phyloP scores from a whole-genome alignment of 306 rosid species.

The barrel medic (Medicago truncatula) region DNA sequence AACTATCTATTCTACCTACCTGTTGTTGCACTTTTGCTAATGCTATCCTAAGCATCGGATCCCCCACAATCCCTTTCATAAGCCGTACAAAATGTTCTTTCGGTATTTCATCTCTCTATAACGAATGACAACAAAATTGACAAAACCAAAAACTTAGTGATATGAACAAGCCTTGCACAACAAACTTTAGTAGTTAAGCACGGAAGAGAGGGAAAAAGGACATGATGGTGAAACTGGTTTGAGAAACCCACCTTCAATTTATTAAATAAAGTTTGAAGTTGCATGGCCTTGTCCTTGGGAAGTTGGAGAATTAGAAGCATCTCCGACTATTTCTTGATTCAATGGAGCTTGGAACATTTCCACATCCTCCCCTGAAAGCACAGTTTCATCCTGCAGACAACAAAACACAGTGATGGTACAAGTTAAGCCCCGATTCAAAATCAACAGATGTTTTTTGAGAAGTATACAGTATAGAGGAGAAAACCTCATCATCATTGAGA shows the following conservation, averaged over 20 bases:
- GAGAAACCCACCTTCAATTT: constrained; percentile 65
- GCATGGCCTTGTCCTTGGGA: constrained; percentile 74
- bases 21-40: constrained; percentile 64
- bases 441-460: constrained; percentile 9
- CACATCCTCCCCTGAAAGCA: constrained; percentile 89
- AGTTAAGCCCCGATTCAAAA: constrained; percentile 16
- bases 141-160: constrained; percentile 36
- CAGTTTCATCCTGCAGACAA: constrained; percentile 71
- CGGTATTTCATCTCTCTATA: constrained; percentile 75
- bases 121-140: constrained; percentile 34
- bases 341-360: constrained; percentile 92
- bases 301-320: constrained; percentile 67
- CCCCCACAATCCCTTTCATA: constrained; percentile 81
- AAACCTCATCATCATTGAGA: constrained; percentile 90
- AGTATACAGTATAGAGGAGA: constrained; percentile 26
- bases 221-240: constrained; percentile 25
- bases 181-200: background rate
- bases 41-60: constrained; percentile 80
- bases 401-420: constrained; percentile 18
- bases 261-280: constrained; percentile 70
- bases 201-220: background rate
- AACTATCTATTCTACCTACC: no score
- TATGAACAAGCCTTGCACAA: constrained; percentile 22
- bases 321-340: constrained; percentile 80
- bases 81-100: constrained; percentile 74